Evolutionary conservation across 2,329 filamentous ascomycete species (phyloP).

Genomic region (Sarocladium oryzae): DNA sequence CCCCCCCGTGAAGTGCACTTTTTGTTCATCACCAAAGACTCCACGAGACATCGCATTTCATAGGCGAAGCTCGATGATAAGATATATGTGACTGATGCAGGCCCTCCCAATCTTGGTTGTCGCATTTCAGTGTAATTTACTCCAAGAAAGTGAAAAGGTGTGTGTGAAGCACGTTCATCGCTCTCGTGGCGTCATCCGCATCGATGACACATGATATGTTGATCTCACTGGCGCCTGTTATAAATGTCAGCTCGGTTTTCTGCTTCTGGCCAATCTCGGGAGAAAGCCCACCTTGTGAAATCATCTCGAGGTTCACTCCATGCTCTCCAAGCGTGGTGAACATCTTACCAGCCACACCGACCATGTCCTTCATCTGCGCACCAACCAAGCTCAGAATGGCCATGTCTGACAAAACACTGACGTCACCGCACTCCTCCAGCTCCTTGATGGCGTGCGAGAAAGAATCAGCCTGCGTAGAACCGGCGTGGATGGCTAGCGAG

Average conservation of each 20-base stretch:
- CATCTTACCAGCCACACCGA: slow-evolving; percentile 88
- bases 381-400: slow-evolving; percentile 93
- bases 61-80: too few species aligned
- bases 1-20: too few species aligned
- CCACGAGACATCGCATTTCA: too few species aligned
- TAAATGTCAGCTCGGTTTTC: slow-evolving; percentile 6
- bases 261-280: background rate
- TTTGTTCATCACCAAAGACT: too few species aligned
- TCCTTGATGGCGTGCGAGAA: slow-evolving; percentile 65
- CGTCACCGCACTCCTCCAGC: slow-evolving; percentile 74
- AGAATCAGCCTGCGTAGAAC: slow-evolving; percentile 55
- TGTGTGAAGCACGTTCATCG: slow-evolving; percentile 93
- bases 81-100: too few species aligned
- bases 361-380: slow-evolving; percentile 96
- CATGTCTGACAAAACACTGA: slow-evolving; percentile 87
- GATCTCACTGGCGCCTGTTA: slow-evolving; percentile 89
- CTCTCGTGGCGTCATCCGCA: slow-evolving; percentile 80
- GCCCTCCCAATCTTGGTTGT: too few species aligned
- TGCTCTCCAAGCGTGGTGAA: slow-evolving; percentile 91
- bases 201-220: slow-evolving; percentile 98
- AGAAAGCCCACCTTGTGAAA: slow-evolving; percentile 71
- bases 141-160: slow-evolving; percentile 96
- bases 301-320: slow-evolving; percentile 98
- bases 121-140: slow-evolving; percentile 26
- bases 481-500: slow-evolving; percentile 89